A percentile compares a stretch with the other conserved stretches of the same genome.
These are phyloP conservation scores for Monilinia vaccinii-corymbosi DNA, from an alignment of 2,329 filamentous ascomycete genomes.

Conservation along the genomic window DNA sequence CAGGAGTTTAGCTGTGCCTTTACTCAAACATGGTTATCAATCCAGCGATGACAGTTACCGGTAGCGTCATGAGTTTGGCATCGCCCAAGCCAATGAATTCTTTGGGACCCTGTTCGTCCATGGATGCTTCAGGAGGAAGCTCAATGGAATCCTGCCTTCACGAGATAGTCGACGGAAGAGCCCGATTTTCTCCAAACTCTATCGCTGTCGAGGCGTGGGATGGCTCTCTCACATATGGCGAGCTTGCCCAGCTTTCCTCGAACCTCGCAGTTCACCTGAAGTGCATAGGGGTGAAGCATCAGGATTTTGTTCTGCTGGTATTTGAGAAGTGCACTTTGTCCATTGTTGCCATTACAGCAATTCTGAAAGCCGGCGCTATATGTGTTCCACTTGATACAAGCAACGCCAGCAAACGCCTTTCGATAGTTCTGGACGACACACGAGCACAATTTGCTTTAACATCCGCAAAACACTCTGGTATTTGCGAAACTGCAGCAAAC, in stretches of 20 bases:
- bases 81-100: background rate
- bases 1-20: background rate
- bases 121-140: background rate
- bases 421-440: constrained; percentile 10
- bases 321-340: constrained; percentile 19
- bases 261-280: constrained; percentile 15
- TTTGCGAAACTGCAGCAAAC: background rate
- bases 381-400: constrained; percentile 28
- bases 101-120: background rate
- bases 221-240: constrained; percentile 19
- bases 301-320: constrained; percentile 12
- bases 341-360: constrained; percentile 23
- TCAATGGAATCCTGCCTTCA: background rate
- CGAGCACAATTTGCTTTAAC: background rate
- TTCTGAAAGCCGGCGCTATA: constrained; percentile 23
- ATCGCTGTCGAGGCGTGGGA: constrained; percentile 10
- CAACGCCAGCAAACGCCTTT: constrained; percentile 20
- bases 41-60: background rate
- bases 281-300: constrained; percentile 13
- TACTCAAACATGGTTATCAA: background rate
- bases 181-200: background rate
- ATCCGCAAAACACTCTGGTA: background rate
- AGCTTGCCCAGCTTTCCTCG: constrained; percentile 18
- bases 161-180: constrained; percentile 9
- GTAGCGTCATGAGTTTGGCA: background rate